phyloP scores from a whole-genome alignment of 2,329 filamentous ascomycete genomes.

The Monosporascus sp. region DNA sequence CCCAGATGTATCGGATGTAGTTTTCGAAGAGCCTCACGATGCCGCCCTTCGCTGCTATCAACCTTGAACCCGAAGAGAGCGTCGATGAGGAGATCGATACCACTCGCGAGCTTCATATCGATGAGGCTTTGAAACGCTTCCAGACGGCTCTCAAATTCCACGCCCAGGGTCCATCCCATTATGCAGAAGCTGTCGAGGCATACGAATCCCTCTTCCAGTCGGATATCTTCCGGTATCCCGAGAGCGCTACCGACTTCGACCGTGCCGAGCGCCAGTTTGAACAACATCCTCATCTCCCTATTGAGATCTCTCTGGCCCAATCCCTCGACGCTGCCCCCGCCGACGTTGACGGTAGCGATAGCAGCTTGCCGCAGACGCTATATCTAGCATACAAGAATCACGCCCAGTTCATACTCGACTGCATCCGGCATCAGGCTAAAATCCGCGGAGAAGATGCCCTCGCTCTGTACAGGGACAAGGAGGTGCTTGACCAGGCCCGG shows the following conservation, averaged over 20 bases:
- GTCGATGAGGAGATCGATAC: conserved; percentile 89
- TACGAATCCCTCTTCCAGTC: conserved; percentile 84
- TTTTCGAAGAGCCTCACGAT: conserved; percentile 19
- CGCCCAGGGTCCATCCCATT: conserved; percentile 74
- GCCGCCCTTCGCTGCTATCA: conserved; percentile 78
- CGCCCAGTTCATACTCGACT: conserved; percentile 85
- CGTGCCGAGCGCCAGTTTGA: conserved; percentile 57
- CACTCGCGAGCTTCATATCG: conserved; percentile 92
- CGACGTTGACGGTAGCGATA: conserved; percentile 68
- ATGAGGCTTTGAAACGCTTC: conserved; percentile 93
- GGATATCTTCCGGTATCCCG: conserved; percentile 89
- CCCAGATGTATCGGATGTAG: no score
- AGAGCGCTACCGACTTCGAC: conserved; percentile 79
- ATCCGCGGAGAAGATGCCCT: conserved; percentile 17
- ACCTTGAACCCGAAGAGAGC: conserved; percentile 89
- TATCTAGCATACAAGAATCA: conserved; percentile 95
- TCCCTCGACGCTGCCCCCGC: conserved; percentile 52
- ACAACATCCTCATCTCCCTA: conserved; percentile 34
- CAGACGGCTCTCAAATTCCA: conserved; percentile 88
- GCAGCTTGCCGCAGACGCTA: conserved; percentile 79
- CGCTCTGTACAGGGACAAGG: conserved; percentile 32
- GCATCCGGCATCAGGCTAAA: conserved; percentile 49
- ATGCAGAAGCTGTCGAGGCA: conserved; percentile 70
- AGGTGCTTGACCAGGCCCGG: conserved; percentile 32
- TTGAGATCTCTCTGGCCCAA: conserved; percentile 43